Evolutionary conservation across 345 rosid species (phyloP).

Genomic region (Aurinia saxatilis): DNA sequence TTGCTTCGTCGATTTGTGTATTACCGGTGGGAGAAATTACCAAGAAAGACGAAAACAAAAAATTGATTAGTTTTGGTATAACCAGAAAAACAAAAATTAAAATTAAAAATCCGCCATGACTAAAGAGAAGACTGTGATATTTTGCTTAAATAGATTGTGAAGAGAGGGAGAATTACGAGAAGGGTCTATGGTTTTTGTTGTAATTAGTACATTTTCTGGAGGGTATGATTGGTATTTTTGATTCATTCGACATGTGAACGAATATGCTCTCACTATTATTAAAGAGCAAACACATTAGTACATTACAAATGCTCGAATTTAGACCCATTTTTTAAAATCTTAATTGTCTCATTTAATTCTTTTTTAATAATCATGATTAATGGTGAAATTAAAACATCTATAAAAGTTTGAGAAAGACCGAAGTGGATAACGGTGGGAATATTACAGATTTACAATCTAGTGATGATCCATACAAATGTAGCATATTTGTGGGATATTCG

Average conservation of each 20-base stretch:
- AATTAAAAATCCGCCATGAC: constrained; percentile 15
- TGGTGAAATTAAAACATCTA: too few species aligned
- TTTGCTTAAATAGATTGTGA: constrained; percentile 23
- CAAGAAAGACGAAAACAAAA: constrained; percentile 1
- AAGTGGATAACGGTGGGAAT: constrained; percentile 1
- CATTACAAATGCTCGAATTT: too few species aligned
- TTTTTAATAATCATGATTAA: too few species aligned
- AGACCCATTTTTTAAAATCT: too few species aligned
- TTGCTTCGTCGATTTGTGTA: constrained; percentile 9
- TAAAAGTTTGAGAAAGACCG: too few species aligned
- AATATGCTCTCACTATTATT: too few species aligned
- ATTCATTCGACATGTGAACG: background rate
- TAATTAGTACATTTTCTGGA: background rate
- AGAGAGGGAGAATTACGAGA: constrained; percentile 24
- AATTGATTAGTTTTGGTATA: background rate
- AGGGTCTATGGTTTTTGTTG: constrained; percentile 7
- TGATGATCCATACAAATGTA: background rate
- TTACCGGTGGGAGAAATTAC: constrained; percentile 3
- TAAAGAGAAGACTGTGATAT: constrained; percentile 15
- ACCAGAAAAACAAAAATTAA: constrained; percentile 9
- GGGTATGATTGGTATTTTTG: background rate
- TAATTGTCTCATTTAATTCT: too few species aligned
- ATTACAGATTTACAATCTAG: too few species aligned
- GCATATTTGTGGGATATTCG: constrained; percentile 19
- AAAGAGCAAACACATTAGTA: too few species aligned